Percentiles rank a stretch among this genome's conserved stretches.
These are phyloP conservation scores for Gymnopilus junonius DNA, from an alignment of 768 basidiomycete genomes.

Conservation along the genomic window DNA sequence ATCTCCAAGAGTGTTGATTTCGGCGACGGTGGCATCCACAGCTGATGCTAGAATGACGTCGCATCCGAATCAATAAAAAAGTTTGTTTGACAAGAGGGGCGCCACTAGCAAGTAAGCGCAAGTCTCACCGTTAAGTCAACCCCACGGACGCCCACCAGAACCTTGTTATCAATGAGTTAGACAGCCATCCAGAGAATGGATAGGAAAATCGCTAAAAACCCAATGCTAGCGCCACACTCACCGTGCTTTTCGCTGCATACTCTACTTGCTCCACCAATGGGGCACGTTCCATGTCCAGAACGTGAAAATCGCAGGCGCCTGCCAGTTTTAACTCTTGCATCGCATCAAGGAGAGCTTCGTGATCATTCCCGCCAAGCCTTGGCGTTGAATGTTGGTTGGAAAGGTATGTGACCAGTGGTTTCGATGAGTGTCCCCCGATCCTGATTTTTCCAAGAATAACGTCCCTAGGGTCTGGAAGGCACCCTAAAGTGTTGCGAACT, in stretches of 20 bases:
- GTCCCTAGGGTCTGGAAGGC: conserved; percentile 26
- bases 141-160: conserved; percentile 49
- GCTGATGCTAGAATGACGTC: conserved; percentile 44
- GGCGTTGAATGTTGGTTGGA: conserved; percentile 50
- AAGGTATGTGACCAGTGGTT: conserved; percentile 56
- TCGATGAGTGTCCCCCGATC: conserved; percentile 9
- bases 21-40: conserved; percentile 68
- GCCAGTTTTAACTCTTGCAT: conserved; percentile 25
- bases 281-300: conserved; percentile 26
- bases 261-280: conserved; percentile 24
- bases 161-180: conserved; percentile 15
- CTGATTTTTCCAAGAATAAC: conserved; percentile 16
- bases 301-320: conserved; percentile 24
- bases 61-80: not conserved
- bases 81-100: not conserved
- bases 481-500: conserved; percentile 35
- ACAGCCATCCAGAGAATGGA: not conserved
- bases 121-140: conserved; percentile 56
- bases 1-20: conserved; percentile 70
- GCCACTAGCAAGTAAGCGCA: not conserved
- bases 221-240: conserved; percentile 23
- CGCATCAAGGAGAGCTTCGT: conserved; percentile 25
- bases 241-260: conserved; percentile 25
- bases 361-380: conserved; percentile 24
- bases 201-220: not conserved